Conservation (phyloP, 257 asterid species). For the Fraxinus americana region DNA sequence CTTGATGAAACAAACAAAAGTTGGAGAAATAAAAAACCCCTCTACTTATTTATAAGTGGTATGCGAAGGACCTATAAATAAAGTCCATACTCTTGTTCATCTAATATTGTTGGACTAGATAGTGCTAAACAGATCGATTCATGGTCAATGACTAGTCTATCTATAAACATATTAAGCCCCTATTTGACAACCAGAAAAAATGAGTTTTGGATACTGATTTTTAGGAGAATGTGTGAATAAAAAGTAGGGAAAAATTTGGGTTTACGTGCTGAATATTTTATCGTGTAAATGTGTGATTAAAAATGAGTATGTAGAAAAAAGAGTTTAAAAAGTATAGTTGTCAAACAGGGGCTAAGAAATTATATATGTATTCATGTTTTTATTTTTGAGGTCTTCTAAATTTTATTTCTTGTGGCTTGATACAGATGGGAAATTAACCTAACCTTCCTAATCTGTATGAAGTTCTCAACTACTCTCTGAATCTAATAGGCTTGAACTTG, state of each 20-base stretch:
- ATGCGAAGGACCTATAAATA: background rate
- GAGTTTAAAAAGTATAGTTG: too few relatives aligned
- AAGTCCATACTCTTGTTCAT: background rate
- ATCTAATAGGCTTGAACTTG: slow-evolving; percentile 9
- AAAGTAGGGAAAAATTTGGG: too few relatives aligned
- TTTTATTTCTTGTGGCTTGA: background rate
- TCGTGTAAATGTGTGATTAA: too few relatives aligned
- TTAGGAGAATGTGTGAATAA: too few relatives aligned
- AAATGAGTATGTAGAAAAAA: too few relatives aligned
- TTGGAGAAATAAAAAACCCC: background rate
- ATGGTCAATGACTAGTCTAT: background rate
- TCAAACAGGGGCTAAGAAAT: background rate
- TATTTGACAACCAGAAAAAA: too few relatives aligned
- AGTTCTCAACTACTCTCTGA: slow-evolving; percentile 27
- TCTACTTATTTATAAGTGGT: background rate
- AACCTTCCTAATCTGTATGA: background rate
- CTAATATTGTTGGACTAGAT: background rate
- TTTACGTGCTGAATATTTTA: too few relatives aligned
- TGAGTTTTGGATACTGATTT: too few relatives aligned
- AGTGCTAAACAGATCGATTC: background rate
- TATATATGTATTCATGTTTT: background rate
- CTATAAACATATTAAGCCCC: background rate
- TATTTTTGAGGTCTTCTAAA: background rate
- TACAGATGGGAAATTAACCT: slow-evolving; percentile 18
- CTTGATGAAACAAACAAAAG: background rate